Evolutionary conservation across 441 rosid species (phyloP).

Genomic region (Sinapis alba): DNA sequence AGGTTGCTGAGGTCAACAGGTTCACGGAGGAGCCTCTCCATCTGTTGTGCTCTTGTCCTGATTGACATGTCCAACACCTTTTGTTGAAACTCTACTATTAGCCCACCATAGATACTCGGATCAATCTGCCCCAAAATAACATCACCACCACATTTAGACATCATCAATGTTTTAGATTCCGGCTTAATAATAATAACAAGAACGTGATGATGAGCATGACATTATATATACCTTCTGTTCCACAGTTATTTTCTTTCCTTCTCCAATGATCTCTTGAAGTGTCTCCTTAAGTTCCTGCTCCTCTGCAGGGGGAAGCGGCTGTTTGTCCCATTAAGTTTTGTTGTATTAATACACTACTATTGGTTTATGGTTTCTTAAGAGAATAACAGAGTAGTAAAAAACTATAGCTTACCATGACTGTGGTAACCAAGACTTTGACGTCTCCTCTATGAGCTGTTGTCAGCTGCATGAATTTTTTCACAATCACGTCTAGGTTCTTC

Average conservation of each 20-base stretch:
- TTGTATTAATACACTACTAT: background rate
- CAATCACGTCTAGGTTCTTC: slow-evolving; percentile 57
- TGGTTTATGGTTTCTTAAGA: background rate
- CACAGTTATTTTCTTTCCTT: slow-evolving; percentile 63
- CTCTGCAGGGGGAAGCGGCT: slow-evolving; percentile 75
- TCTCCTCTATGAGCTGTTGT: slow-evolving; percentile 88
- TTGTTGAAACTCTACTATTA: slow-evolving; percentile 72
- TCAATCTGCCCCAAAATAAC: slow-evolving; percentile 58
- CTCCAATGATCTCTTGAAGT: slow-evolving; percentile 65
- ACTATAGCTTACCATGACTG: slow-evolving; percentile 71
- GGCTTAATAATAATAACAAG: background rate
- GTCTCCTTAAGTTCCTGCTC: slow-evolving; percentile 73
- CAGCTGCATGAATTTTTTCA: slow-evolving; percentile 66
- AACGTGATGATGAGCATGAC: background rate
- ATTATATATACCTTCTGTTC: slow-evolving; percentile 67
- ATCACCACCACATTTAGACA: background rate
- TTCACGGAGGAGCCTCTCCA: slow-evolving; percentile 90
- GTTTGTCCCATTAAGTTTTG: slow-evolving; percentile 16
- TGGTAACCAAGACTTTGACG: slow-evolving; percentile 75
- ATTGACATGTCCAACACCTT: slow-evolving; percentile 98
- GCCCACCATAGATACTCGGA: slow-evolving; percentile 88
- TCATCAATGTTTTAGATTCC: background rate
- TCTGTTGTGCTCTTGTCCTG: slow-evolving; percentile 81
- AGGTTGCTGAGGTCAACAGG: slow-evolving; percentile 49
- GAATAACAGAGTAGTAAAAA: background rate